These are phyloP conservation scores for Yarrowia bubula DNA, from an alignment of 805 yeast species.

Conservation along the genomic window DNA sequence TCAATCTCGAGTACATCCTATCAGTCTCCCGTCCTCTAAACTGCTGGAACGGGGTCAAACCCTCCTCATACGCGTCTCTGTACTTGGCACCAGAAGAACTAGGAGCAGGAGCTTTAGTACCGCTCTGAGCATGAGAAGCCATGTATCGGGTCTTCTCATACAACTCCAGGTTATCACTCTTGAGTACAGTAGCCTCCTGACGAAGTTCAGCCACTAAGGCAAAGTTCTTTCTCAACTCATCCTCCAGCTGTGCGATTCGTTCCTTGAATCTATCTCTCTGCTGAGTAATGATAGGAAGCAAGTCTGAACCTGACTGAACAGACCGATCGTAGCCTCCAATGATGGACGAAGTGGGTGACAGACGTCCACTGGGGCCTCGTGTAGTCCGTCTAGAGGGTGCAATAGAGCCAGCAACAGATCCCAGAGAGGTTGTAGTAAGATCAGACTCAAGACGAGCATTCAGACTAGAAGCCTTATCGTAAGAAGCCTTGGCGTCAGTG, in stretches of 20 bases:
- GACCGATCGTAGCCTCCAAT: constrained; percentile 36
- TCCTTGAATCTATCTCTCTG: constrained; percentile 91
- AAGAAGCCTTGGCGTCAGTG: not conserved
- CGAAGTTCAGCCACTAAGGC: constrained; percentile 57
- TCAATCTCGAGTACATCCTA: constrained; percentile 65
- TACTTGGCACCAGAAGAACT: constrained; percentile 43
- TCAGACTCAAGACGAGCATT: constrained; percentile 74
- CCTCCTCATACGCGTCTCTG: constrained; percentile 66
- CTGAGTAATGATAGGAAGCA: constrained; percentile 84
- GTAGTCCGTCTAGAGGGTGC: constrained; percentile 36
- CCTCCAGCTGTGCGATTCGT: constrained; percentile 80
- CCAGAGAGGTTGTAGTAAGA: constrained; percentile 46
- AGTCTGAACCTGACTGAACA: constrained; percentile 39
- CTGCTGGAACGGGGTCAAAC: constrained; percentile 77
- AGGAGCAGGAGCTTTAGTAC: constrained; percentile 28
- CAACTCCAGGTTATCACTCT: constrained; percentile 71
- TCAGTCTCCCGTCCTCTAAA: constrained; percentile 76
- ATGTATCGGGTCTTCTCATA: constrained; percentile 60
- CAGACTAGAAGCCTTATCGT: constrained; percentile 35
- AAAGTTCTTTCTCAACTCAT: constrained; percentile 63
- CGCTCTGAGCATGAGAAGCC: constrained; percentile 30
- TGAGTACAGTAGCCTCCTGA: constrained; percentile 60
- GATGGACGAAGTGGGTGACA: constrained; percentile 42
- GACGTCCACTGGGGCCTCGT: constrained; percentile 40
- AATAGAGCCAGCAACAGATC: constrained; percentile 37